These are phyloP conservation scores for Allomyces macrogynus DNA, from an alignment of 192 early-diverging fungal genomes.

Conservation along the genomic window DNA sequence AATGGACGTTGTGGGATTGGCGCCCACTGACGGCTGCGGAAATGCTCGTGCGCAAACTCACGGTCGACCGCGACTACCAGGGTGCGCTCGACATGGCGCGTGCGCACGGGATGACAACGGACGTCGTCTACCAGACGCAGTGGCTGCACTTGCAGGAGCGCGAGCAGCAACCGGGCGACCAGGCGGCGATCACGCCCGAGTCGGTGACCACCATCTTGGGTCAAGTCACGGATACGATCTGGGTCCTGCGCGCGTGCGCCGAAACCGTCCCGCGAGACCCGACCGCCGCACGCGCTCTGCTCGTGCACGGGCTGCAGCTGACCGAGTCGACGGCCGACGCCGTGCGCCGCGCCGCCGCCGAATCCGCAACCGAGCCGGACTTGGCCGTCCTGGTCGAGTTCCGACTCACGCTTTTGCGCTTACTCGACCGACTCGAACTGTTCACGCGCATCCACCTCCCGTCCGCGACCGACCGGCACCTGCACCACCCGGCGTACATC, in stretches of 20 bases:
- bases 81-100: not conserved
- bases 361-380: not conserved
- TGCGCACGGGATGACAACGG: not conserved
- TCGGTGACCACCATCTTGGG: not conserved
- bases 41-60: not conserved
- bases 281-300: not conserved
- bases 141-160: not conserved
- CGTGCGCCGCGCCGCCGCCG: not conserved
- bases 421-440: not conserved
- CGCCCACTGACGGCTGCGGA: not conserved
- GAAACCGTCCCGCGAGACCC: not conserved
- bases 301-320: not conserved
- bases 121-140: not conserved
- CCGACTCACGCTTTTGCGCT: not conserved
- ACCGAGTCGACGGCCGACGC: not conserved
- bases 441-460: not conserved
- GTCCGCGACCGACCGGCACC: no score
- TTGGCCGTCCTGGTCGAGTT: not conserved
- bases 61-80: not conserved
- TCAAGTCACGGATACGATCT: not conserved
- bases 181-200: not conserved
- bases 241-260: not conserved
- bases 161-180: not conserved
- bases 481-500: no score
- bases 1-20: not conserved